Evolutionary conservation across 805 yeast genomes (phyloP), one percentile per base, ranked within the genome.

Genomic region (Metschnikowia gruessii): DNA sequence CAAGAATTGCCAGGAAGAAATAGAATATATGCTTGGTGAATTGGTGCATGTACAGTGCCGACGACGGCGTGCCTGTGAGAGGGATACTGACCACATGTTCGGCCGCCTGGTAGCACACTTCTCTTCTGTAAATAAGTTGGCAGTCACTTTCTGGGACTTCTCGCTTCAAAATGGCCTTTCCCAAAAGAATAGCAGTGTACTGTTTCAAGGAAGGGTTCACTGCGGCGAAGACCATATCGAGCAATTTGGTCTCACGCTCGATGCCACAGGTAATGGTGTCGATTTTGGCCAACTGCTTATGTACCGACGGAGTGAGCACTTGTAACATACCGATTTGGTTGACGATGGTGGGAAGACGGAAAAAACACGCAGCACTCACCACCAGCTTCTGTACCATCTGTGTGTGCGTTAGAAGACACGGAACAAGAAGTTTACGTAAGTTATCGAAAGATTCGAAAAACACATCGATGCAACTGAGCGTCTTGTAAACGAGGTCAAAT

Each of bases 81-180:
- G 76, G 76, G 28, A 72, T 71, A 49, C 69, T 63, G 13, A 71
- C 71, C 22, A 70, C 73, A 45, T 68, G 67, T 40, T 69, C 74
- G 2, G 73, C 72, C 1, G 76, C 75, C 51, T 61, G 70, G 42
- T 56, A 63, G 39, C 77, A 72, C 6, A 72, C 58, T 12, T 65
- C 66, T 41, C 77, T 53, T 36, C 77, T 56, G 40, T 54, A 58
- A 24, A 72, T 62, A 21, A 70, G 52, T 45, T 60, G 65, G 51
- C 75, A 71, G 19, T 65, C 66, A 7, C 35, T 29, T 2, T 42
- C 51, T 18, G 48, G 49, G 28, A 72, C 56, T 5, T 65, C 68
- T 40, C 66, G 52, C 53, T 69, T 70, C 41, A 72, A 55, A 19
- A 72, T 70, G 16, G 74, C 74, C 50, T 59, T 67, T 4, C 76